Base-by-base conservation (phyloP, 2,329 filamentous ascomycete genomes). In the Colletotrichum noveboracense region DNA sequence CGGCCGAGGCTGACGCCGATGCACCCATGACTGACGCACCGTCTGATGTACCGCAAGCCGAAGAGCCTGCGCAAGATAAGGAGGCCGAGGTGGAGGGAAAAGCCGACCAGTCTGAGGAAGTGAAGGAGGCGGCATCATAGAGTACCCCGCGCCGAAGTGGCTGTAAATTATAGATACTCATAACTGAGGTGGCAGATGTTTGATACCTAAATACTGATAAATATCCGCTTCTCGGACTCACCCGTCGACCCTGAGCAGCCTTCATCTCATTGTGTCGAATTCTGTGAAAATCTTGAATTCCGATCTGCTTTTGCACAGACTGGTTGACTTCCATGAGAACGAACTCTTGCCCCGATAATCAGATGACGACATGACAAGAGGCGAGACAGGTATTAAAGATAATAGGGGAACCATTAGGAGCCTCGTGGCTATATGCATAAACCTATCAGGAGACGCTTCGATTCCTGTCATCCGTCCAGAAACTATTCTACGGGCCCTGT, bases 401-500 rank as follows among this genome's bases (percentile, higher is more conserved):
- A 7, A 52, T 21, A 12, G 43, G 6, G 18, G n/a, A 52, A 21
- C 43, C 10, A 21, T 13, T 13, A 21, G n/a, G n/a, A 52, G 10
- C n/a, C n/a, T 52, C 43, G 43, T 52, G n/a, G 43, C 43, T 13
- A 28, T 58, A 7, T 58, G 14, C 12, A 58, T 18, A 18, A 58
- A 13, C 55, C 55, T 30, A 14, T 28, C 26, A 30, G 18, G 8
- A 58, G 24, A 58, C 13, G 55, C 55, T 26, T 58, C 14, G 6
- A 64, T n/a, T 32, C 43, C 18, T 62, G 32, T n/a, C 21, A 36
- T 24, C 13, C 34, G 26, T n/a, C 28, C 28, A 38, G 34, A 14
- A 48, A 43, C 64, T 36, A 13, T 58, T 66, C 74, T 79, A 83
- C 10, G 84, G 86, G 18, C 79, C 79, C 77, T 86, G 85, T 8